phyloP scores from a whole-genome alignment of 257 asterid genomes.

The Penstemon eatonii region DNA sequence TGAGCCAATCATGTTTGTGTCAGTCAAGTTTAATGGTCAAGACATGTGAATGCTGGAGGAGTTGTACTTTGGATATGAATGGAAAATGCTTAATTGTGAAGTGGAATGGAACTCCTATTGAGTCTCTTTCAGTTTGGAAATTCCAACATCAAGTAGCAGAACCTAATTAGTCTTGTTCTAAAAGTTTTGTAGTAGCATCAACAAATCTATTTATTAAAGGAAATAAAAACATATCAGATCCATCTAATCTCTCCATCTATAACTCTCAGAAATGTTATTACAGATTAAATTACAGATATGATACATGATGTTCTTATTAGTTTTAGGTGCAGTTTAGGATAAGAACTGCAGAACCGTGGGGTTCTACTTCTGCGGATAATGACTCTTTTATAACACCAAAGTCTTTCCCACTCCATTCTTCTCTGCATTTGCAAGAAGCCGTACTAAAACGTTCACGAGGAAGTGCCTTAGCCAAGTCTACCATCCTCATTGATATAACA shows the following conservation, averaged over 20 bases:
- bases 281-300: too few relatives aligned
- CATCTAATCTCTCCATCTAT: too few relatives aligned
- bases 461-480: slow-evolving; percentile 52
- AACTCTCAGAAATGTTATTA: too few relatives aligned
- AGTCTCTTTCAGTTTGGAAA: slow-evolving; percentile 37
- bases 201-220: too few relatives aligned
- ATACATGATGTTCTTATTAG: too few relatives aligned
- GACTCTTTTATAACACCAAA: slow-evolving; percentile 47
- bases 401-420: slow-evolving; percentile 74
- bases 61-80: slow-evolving; percentile 29
- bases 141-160: neutral
- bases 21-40: slow-evolving; percentile 31
- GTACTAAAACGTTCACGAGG: slow-evolving; percentile 29
- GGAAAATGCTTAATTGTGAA: slow-evolving; percentile 32
- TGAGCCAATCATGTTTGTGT: slow-evolving; percentile 31
- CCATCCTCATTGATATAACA: slow-evolving; percentile 42
- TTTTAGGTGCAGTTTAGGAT: too few relatives aligned
- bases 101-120: slow-evolving; percentile 41
- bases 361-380: too few relatives aligned
- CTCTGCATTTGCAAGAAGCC: slow-evolving; percentile 52
- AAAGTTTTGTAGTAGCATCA: too few relatives aligned
- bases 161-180: too few relatives aligned
- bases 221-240: too few relatives aligned
- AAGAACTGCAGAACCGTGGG: too few relatives aligned
- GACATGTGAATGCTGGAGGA: slow-evolving; percentile 26